Conservation (phyloP, 2,329 filamentous ascomycete species). For the Coniochaeta sp. region DNA sequence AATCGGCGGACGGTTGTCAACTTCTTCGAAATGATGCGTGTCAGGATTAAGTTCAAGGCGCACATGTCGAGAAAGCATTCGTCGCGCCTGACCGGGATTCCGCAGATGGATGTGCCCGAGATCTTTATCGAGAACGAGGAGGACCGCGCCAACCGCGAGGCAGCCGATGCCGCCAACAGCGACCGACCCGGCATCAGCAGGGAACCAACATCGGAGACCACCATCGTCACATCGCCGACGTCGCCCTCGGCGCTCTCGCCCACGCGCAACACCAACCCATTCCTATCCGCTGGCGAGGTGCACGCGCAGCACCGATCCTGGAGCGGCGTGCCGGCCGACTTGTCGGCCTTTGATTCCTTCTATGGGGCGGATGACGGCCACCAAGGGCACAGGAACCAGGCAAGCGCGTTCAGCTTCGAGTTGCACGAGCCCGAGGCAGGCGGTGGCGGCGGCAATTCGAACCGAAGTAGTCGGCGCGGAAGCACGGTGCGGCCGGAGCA, state of each 20-base stretch:
- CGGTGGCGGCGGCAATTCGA: neutral
- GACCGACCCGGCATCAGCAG: conserved; percentile 45
- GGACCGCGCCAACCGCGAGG: conserved; percentile 25
- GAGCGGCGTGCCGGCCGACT: neutral
- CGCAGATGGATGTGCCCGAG: conserved; percentile 78
- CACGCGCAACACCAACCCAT: neutral
- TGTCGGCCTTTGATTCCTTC: neutral
- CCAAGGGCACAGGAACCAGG: neutral
- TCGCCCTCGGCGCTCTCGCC: neutral
- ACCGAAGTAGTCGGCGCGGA: neutral
- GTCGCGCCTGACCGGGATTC: conserved; percentile 69
- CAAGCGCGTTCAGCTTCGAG: neutral
- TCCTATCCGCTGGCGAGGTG: neutral
- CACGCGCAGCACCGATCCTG: neutral
- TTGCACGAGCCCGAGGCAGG: neutral
- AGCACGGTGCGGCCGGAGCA: neutral
- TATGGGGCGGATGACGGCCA: neutral
- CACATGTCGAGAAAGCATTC: conserved; percentile 64
- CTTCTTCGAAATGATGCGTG: conserved; percentile 92
- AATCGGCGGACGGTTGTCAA: conserved; percentile 83
- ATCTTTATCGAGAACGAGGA: conserved; percentile 82
- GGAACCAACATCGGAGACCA: conserved; percentile 48
- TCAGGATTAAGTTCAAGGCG: conserved; percentile 74
- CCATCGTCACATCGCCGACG: conserved; percentile 13
- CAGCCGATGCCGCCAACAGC: conserved; percentile 8